These are phyloP conservation scores for Aspergillus japonicus DNA, from an alignment of 2,329 filamentous ascomycete genomes.

Conservation along the genomic window DNA sequence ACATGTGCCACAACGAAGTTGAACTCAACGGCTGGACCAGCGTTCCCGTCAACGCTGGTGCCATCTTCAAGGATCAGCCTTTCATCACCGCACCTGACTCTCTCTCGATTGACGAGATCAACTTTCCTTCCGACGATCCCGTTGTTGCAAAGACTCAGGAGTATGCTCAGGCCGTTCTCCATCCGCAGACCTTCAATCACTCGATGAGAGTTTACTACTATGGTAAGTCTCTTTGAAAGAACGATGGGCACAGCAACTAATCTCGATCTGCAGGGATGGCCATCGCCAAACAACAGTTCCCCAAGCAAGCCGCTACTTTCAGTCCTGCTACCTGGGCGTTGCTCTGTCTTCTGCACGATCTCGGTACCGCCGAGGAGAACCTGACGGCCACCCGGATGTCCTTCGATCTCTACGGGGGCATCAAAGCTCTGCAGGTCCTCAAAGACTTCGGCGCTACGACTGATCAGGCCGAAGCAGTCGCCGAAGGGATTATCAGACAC, in stretches of 20 bases:
- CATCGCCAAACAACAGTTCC: constrained; percentile 31
- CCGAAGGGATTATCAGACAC: constrained; percentile 71
- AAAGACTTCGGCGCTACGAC: constrained; percentile 19
- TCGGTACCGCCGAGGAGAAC: constrained; percentile 64
- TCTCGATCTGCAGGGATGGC: not conserved
- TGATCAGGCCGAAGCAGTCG: constrained; percentile 66
- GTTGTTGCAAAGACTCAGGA: constrained; percentile 12
- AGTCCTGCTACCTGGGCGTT: constrained; percentile 60
- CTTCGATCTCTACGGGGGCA: constrained; percentile 69
- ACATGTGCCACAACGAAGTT: not conserved
- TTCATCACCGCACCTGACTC: not conserved
- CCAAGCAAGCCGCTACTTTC: constrained; percentile 37
- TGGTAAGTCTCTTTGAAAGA: constrained; percentile 47
- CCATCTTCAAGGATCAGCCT: not conserved
- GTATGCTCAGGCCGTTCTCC: constrained; percentile 35
- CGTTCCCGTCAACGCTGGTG: not conserved
- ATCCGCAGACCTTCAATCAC: constrained; percentile 63
- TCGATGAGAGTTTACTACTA: constrained; percentile 69
- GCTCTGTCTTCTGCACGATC: constrained; percentile 69
- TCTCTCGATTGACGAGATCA: not conserved
- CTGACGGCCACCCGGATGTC: constrained; percentile 60
- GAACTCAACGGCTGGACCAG: not conserved
- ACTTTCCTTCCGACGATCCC: not conserved
- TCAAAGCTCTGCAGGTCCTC: constrained; percentile 61
- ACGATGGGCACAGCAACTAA: not conserved